phyloP scores from a whole-genome alignment of 306 rosid species.

The Neltuma alba region DNA sequence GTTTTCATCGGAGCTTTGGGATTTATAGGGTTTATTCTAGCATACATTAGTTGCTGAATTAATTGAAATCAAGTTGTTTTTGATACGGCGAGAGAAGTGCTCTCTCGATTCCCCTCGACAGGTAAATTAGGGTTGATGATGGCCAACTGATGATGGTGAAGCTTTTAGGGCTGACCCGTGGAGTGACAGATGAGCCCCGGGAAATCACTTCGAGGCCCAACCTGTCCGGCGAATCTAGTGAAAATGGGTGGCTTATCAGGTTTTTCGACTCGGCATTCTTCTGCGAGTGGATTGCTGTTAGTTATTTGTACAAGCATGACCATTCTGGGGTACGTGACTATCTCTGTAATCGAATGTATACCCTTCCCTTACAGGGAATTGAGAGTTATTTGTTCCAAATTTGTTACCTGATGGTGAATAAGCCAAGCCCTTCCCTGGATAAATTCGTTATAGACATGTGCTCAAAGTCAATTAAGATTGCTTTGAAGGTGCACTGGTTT shows the following conservation, averaged over 20 bases:
- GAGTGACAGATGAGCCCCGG: conserved; percentile 66
- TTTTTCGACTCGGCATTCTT: conserved; percentile 95
- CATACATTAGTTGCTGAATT: conserved; percentile 32
- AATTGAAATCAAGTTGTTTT: conserved; percentile 30
- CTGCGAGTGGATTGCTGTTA: conserved; percentile 98
- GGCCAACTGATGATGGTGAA: conserved; percentile 75
- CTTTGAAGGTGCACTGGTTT: conserved; percentile 94
- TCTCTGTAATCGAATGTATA: conserved; percentile 93
- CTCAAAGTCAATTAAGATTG: conserved; percentile 84
- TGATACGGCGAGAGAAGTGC: conserved; percentile 23
- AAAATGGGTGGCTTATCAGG: conserved; percentile 96
- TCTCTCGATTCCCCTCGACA: conserved; percentile 18
- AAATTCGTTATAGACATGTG: conserved; percentile 92
- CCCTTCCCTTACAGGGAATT: conserved; percentile 82
- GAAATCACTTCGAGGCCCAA: conserved; percentile 69
- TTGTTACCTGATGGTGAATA: conserved; percentile 91
- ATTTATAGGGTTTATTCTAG: conserved; percentile 47
- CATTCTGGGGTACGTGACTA: conserved; percentile 94
- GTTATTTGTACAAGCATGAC: conserved; percentile 93
- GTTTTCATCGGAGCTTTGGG: conserved; percentile 45
- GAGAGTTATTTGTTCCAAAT: conserved; percentile 95
- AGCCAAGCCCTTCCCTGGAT: conserved; percentile 92
- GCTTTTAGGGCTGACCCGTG: conserved; percentile 76
- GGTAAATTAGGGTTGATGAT: conserved; percentile 45
- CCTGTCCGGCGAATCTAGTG: conserved; percentile 66